Evolutionary conservation across 2,329 filamentous ascomycete species (phyloP).

Genomic region (Pseudodiploospora longispora): DNA sequence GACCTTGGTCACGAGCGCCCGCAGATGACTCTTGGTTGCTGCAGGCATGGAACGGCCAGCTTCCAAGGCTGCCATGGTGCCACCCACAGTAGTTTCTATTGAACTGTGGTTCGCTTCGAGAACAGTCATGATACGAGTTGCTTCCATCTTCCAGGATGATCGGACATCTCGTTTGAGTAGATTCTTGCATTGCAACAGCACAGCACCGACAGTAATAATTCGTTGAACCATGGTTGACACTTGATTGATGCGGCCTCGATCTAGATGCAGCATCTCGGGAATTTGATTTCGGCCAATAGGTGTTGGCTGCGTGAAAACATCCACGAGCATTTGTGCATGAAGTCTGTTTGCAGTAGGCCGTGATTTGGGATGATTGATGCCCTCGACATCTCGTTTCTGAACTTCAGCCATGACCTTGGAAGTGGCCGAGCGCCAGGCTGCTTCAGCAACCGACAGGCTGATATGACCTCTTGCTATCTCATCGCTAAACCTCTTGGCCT

Average conservation of each 20-base stretch:
- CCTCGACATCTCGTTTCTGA: conserved; percentile 60
- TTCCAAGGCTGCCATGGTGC: conserved; percentile 55
- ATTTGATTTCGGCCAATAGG: conserved; percentile 46
- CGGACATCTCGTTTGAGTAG: conserved; percentile 74
- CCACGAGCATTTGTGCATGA: conserved; percentile 67
- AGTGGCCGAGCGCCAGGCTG: conserved; percentile 58
- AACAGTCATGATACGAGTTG: conserved; percentile 60
- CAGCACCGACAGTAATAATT: conserved; percentile 65
- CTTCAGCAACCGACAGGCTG: conserved; percentile 51
- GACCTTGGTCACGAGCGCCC: conserved; percentile 50
- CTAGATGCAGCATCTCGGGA: conserved; percentile 68
- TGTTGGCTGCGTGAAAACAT: conserved; percentile 62
- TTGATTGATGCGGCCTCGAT: conserved; percentile 50
- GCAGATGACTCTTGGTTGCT: conserved; percentile 52
- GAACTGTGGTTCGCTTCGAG: conserved; percentile 50
- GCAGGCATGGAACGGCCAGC: conserved; percentile 55
- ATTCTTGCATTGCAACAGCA: conserved; percentile 74
- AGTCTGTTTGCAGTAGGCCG: conserved; percentile 61
- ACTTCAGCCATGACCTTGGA: conserved; percentile 58
- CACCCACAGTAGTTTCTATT: conserved; percentile 47
- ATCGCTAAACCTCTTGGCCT: conserved; percentile 62
- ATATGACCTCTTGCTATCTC: conserved; percentile 50
- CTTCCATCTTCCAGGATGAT: conserved; percentile 68
- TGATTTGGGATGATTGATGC: conserved; percentile 52
- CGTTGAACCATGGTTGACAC: conserved; percentile 35